phyloP scores from a whole-genome alignment of 495 filamentous ascomycete genomes.

The Neurospora cerealis region DNA sequence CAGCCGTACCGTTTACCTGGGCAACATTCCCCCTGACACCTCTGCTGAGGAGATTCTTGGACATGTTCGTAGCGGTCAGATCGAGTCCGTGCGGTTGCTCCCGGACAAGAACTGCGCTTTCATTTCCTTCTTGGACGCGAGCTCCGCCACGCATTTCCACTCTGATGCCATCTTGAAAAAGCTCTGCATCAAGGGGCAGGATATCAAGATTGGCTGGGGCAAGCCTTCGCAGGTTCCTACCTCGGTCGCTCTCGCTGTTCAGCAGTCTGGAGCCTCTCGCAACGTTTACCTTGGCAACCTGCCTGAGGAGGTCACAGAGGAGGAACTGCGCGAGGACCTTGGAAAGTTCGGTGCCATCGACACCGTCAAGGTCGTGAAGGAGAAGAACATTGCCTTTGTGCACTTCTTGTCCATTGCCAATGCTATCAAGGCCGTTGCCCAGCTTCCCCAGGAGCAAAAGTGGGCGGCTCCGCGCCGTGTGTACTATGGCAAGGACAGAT shows the following conservation, averaged over 20 bases:
- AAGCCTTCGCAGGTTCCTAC: constrained; percentile 98
- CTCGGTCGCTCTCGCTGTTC: constrained; percentile 89
- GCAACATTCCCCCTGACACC: constrained; percentile 97
- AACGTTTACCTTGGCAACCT: constrained; percentile 97
- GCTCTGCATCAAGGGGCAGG: constrained; percentile 91
- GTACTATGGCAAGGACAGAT: constrained; percentile 97
- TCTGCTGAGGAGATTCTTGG: constrained; percentile 94
- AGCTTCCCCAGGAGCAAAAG: constrained; percentile 90
- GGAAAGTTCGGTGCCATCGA: constrained; percentile 96
- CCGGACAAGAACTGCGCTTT: constrained; percentile 99
- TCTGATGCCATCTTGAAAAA: constrained; percentile 99
- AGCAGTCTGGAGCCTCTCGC: constrained; percentile 94
- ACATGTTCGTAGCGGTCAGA: constrained; percentile 94
- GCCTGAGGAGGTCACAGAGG: constrained; percentile 79
- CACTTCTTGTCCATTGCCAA: constrained; percentile 97
- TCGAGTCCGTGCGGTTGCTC: constrained; percentile 91
- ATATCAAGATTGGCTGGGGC: constrained; percentile 99
- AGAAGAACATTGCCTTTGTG: constrained; percentile 97
- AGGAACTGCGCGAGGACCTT: constrained; percentile 87
- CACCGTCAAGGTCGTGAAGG: constrained; percentile 93
- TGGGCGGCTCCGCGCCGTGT: constrained; percentile 94
- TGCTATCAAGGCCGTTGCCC: constrained; percentile 96
- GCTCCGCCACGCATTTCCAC: constrained; percentile 96
- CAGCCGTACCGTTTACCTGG: constrained; percentile 92
- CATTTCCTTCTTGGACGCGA: constrained; percentile 95